A percentile compares a stretch with the other conserved stretches of the same genome.
phyloP scores from a whole-genome alignment of 2,329 filamentous ascomycete genomes.

The Talaromyces sp. region DNA sequence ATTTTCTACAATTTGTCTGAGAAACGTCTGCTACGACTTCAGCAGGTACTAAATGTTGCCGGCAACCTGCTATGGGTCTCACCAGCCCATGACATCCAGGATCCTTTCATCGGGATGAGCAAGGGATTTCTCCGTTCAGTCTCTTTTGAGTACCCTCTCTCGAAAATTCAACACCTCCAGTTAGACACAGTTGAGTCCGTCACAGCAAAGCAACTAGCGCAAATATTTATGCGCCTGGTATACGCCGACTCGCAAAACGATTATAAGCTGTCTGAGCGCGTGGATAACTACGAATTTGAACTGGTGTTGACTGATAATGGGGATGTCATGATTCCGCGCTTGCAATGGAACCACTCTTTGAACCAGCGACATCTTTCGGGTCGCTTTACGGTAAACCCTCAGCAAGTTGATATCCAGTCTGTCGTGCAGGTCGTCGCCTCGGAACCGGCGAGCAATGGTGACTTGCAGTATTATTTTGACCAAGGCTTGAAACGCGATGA shows the following conservation, averaged over 20 bases:
- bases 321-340: neutral
- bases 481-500: neutral
- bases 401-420: neutral
- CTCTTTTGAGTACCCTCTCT: neutral
- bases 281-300: neutral
- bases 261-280: neutral
- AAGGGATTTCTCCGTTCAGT: constrained; percentile 8
- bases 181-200: neutral
- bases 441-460: neutral
- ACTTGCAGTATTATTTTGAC: neutral
- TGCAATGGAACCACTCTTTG: neutral
- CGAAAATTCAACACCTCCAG: constrained; percentile 4
- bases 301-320: neutral
- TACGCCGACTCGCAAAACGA: neutral
- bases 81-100: neutral
- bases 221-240: neutral
- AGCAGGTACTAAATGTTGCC: neutral
- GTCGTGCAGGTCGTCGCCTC: neutral
- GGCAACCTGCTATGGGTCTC: constrained; percentile 9
- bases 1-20: neutral
- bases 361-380: neutral
- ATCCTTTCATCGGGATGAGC: constrained; percentile 8
- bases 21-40: neutral
- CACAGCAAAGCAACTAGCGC: neutral
- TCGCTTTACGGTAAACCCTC: neutral